Base-by-base conservation (phyloP, 306 rosid species). In the Acacia acuminata region DNA sequence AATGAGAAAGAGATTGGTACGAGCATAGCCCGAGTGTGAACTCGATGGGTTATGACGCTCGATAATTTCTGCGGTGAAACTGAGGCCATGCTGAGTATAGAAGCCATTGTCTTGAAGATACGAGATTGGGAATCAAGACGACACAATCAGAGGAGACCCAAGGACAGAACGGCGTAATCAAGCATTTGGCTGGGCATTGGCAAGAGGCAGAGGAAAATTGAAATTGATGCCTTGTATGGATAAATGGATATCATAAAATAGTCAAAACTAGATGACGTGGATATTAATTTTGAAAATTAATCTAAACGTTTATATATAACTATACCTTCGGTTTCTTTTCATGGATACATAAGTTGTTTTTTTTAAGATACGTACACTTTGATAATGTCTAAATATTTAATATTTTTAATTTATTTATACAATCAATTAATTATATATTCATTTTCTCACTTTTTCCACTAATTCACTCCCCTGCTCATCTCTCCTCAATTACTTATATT, bases 41-140 rank as follows among this genome's bases (percentile, higher is more conserved):
- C 44, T 75, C 85, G 76, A 74, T 9, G 76, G 78, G 77, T 8
- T 72, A 65, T 79, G 80, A 30, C 45, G 81, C 45, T 88, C 13
- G 90, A 77, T n/a, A 86, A 58, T 44, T 81, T 75, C 19, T 75
- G 11, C 7, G 87, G 85, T 7, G 91, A 79, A 79, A 81, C 79
- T 7, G 89, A 77, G 80, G 81, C 79, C 34, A 87, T 80, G 72
- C 88, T 83, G 40, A 88, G 82, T 22, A 85, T 34, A 25, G 89
- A 88, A 85, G 93, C 93, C 94, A 91, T 89, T 81, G 82, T 71
- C 86, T 87, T 77, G 80, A 77, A 79, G 84, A 73, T 11, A 22
- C 63, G 75, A 66, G 66, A 77, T 67, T 17, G 73, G 22, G 48
- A 19, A 20, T 36, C 15, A 19, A 67, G 73, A 67, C 5, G 19